These are phyloP conservation scores for Rhizophora apiculata DNA, from an alignment of 345 rosid species.

Conservation along the genomic window DNA sequence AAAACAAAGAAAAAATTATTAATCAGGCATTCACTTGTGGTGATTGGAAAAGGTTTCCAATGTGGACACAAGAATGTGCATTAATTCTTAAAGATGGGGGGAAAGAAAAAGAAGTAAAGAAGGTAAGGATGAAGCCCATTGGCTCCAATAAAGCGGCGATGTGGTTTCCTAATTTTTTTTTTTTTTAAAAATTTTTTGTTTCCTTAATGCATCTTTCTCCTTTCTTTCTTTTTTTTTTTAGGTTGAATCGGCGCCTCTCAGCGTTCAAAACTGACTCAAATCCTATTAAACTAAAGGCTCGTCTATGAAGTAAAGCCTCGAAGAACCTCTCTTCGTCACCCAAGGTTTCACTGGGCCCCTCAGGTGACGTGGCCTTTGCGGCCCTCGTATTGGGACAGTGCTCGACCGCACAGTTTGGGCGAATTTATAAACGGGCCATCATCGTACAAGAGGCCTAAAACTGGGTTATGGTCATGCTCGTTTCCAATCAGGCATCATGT, in stretches of 20 bases:
- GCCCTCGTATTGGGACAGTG: conserved; percentile 10
- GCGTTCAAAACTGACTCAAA: too few species aligned
- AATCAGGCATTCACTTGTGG: conserved; percentile 22
- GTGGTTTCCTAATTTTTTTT: conserved; percentile 31
- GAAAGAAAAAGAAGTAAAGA: conserved; percentile 11
- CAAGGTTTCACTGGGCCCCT: conserved; percentile 3
- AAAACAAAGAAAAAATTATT: too few species aligned
- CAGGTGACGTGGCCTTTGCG: not conserved
- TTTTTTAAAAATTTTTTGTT: conserved; percentile 10
- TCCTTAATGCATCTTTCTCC: too few species aligned
- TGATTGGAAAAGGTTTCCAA: conserved; percentile 30
- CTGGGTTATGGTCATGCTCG: too few species aligned
- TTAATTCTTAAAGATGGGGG: conserved; percentile 14
- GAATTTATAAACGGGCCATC: too few species aligned
- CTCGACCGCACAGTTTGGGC: too few species aligned
- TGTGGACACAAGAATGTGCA: conserved; percentile 13
- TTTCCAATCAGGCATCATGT: too few species aligned
- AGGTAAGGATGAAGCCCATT: conserved; percentile 5
- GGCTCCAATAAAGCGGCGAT: conserved; percentile 20
- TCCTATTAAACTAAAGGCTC: too few species aligned
- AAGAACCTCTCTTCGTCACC: too few species aligned
- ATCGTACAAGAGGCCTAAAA: too few species aligned
- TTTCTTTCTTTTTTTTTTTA: conserved; percentile 27
- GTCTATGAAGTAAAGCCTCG: too few species aligned
- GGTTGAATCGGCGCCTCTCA: too few species aligned